Conservation (phyloP, 139 green algal genomes). For the Chlamydomonas sphaeroides region DNA sequence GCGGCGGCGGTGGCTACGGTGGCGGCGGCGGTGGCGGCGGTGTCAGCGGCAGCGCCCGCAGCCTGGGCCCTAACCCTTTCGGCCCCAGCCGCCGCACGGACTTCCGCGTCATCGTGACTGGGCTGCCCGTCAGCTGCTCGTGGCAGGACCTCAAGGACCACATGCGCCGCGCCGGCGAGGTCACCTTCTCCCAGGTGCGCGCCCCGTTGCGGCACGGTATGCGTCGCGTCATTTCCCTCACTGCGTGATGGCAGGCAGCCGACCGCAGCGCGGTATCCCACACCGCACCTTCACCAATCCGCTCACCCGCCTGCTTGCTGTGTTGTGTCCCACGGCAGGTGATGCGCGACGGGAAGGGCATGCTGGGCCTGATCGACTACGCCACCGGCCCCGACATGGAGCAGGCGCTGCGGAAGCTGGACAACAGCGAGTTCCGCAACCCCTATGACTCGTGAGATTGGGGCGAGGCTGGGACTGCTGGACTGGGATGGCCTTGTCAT, state of each 20-base stretch:
- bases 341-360: constrained; percentile 61
- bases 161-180: constrained; percentile 73
- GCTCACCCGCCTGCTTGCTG: no score
- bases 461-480: no score
- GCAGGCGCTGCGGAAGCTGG: constrained; percentile 71
- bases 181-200: constrained; percentile 68
- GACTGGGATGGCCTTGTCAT: no score
- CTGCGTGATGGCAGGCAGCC: no score
- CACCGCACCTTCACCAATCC: not conserved
- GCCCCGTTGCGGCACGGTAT: no score
- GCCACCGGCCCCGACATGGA: constrained; percentile 68
- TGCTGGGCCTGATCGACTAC: constrained; percentile 77
- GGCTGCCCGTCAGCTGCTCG: constrained; percentile 82
- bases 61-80: constrained; percentile 51
- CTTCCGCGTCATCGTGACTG: constrained; percentile 80
- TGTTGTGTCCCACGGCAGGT: no score
- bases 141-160: constrained; percentile 98
- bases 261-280: no score
- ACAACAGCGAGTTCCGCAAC: constrained; percentile 88
- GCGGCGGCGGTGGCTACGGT: not conserved
- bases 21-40: constrained; percentile 34
- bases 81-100: constrained; percentile 59
- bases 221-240: no score
- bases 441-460: constrained; percentile 80
- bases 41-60: constrained; percentile 30